Evolutionary conservation across 805 yeast genomes (phyloP).

Genomic region (Candida easanensis): DNA sequence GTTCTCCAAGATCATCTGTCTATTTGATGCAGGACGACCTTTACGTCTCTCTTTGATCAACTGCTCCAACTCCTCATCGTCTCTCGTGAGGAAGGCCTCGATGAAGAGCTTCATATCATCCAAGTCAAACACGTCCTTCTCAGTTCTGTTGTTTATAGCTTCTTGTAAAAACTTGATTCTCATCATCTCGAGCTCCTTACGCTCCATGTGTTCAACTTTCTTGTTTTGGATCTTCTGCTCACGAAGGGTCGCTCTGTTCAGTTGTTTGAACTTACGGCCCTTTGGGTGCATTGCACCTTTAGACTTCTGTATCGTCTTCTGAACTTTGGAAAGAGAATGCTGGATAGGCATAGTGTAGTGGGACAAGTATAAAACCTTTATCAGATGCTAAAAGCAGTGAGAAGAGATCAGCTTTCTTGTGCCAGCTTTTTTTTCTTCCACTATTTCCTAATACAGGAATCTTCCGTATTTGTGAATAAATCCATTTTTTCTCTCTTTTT

Average conservation of each 20-base stretch:
- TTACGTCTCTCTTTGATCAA: slow-evolving; percentile 66
- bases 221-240: slow-evolving; percentile 65
- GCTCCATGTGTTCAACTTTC: slow-evolving; percentile 55
- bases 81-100: slow-evolving; percentile 60
- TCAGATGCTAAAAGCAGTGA: background rate
- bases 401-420: background rate
- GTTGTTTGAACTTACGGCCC: slow-evolving; percentile 83
- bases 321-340: slow-evolving; percentile 63
- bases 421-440: background rate
- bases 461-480: background rate
- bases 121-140: slow-evolving; percentile 41
- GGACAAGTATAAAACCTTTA: background rate
- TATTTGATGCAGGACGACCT: slow-evolving; percentile 80
- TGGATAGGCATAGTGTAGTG: slow-evolving; percentile 52
- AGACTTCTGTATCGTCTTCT: slow-evolving; percentile 53
- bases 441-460: slow-evolving; percentile 2
- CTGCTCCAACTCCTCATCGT: slow-evolving; percentile 70
- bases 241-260: slow-evolving; percentile 83
- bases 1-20: slow-evolving; percentile 65
- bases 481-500: background rate
- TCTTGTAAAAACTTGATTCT: slow-evolving; percentile 61
- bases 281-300: slow-evolving; percentile 73
- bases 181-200: slow-evolving; percentile 57
- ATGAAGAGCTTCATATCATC: slow-evolving; percentile 63
- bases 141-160: slow-evolving; percentile 42